These are phyloP conservation scores for Hevea brasiliensis DNA, from an alignment of 345 rosid genomes.

Conservation along the genomic window DNA sequence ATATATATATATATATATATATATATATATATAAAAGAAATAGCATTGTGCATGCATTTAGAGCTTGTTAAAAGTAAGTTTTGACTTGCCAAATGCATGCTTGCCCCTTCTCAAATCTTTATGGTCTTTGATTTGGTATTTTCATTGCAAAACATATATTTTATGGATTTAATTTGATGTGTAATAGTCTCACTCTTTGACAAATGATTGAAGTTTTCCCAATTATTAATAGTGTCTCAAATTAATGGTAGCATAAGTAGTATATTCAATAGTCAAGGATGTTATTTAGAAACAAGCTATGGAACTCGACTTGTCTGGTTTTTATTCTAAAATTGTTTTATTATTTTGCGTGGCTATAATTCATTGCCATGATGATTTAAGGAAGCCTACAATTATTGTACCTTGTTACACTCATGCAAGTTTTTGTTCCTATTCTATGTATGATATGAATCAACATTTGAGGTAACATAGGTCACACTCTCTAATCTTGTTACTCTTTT, in stretches of 20 bases:
- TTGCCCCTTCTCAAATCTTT: too few species aligned
- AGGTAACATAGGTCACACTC: too few species aligned
- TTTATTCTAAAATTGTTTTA: neutral
- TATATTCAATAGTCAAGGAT: neutral
- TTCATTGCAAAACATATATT: too few species aligned
- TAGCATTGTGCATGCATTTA: too few species aligned
- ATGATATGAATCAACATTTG: neutral
- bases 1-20: too few species aligned
- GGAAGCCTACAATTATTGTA: neutral
- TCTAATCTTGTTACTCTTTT: neutral
- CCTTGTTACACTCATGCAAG: neutral
- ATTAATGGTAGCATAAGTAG: neutral
- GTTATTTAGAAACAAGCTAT: conserved; percentile 1
- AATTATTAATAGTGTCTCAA: neutral
- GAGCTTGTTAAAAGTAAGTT: too few species aligned
- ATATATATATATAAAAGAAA: too few species aligned
- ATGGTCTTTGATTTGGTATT: too few species aligned
- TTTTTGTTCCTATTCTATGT: neutral
- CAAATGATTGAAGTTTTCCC: too few species aligned
- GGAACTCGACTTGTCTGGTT: neutral
- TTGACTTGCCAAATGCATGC: too few species aligned
- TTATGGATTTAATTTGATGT: too few species aligned
- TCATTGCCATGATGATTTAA: neutral
- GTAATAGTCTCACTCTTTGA: too few species aligned
- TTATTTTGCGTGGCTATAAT: neutral